Conservation (phyloP, 768 basidiomycete genomes). For the Calocybe gangraenosa region DNA sequence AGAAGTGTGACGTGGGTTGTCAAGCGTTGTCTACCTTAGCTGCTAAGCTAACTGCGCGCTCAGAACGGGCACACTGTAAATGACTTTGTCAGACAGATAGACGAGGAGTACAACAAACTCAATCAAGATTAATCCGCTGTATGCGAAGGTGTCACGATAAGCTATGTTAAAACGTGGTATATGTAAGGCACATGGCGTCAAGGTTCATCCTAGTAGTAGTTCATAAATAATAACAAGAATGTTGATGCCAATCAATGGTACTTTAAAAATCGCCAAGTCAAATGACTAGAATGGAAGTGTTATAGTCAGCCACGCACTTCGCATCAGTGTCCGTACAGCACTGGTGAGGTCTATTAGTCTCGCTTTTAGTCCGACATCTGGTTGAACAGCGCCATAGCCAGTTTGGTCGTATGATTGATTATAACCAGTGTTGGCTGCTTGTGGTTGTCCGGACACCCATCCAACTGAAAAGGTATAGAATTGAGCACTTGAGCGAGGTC, state of each 20-base stretch:
- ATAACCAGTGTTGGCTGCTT: slow-evolving; percentile 51
- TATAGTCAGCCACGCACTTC: slow-evolving; percentile 62
- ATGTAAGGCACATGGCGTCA: background rate
- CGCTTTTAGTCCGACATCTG: slow-evolving; percentile 74
- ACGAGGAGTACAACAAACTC: slow-evolving; percentile 63
- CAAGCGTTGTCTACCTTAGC: background rate
- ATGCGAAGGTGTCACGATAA: background rate
- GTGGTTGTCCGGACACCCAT: slow-evolving; percentile 67
- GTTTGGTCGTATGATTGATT: slow-evolving; percentile 67
- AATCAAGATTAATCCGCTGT: slow-evolving; percentile 32
- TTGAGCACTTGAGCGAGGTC: background rate
- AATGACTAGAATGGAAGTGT: slow-evolving; percentile 11
- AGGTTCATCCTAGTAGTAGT: slow-evolving; percentile 54
- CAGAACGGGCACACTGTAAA: slow-evolving; percentile 72
- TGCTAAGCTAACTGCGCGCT: slow-evolving; percentile 5
- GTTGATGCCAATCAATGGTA: slow-evolving; percentile 89
- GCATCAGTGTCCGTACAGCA: slow-evolving; percentile 94
- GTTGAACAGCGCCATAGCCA: slow-evolving; percentile 48
- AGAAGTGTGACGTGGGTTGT: slow-evolving; percentile 63
- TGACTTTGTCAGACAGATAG: slow-evolving; percentile 78
- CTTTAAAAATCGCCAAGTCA: slow-evolving; percentile 35
- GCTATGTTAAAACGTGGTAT: background rate
- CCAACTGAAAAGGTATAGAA: slow-evolving; percentile 58
- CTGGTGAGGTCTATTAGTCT: slow-evolving; percentile 89
- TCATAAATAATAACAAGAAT: slow-evolving; percentile 85